A percentile compares a stretch with the other conserved stretches of the same genome.
phyloP scores from a whole-genome alignment of 352 stramenopile genomes.

The Peronospora belbahrii region DNA sequence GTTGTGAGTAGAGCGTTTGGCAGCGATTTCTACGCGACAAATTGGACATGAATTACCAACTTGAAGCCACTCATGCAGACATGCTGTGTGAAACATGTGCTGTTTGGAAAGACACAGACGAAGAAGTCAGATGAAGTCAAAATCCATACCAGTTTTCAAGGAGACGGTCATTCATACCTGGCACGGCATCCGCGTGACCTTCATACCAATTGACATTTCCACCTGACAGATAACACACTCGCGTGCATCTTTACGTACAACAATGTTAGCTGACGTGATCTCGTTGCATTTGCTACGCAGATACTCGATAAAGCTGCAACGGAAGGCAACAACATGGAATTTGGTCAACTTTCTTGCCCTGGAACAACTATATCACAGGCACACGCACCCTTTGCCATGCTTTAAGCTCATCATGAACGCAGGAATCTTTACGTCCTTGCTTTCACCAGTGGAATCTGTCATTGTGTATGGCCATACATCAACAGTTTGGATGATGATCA shows the following conservation, averaged over 20 bases:
- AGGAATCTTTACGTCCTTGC: conserved; percentile 46
- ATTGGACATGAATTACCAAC: conserved; percentile 82
- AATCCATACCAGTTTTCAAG: background rate
- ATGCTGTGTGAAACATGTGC: conserved; percentile 80
- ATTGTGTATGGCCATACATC: conserved; percentile 82
- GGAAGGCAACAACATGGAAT: background rate
- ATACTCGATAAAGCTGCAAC: conserved; percentile 50
- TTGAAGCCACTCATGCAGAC: conserved; percentile 72
- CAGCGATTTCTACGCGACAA: conserved; percentile 63
- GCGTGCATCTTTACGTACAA: conserved; percentile 55
- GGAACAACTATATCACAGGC: background rate
- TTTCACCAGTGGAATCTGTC: conserved; percentile 71
- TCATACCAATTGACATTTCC: conserved; percentile 60
- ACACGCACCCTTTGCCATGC: conserved; percentile 48
- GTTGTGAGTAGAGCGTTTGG: conserved; percentile 34
- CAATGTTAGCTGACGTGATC: conserved; percentile 31
- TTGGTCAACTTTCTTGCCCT: background rate
- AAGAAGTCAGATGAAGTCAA: background rate
- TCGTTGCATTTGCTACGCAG: conserved; percentile 28
- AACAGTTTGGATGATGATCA: conserved; percentile 63
- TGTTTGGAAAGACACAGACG: conserved; percentile 12
- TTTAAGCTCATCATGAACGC: conserved; percentile 75
- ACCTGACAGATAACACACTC: conserved; percentile 82
- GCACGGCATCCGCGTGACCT: conserved; percentile 62
- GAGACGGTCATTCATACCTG: conserved; percentile 50